A percentile compares a stretch with the other conserved stretches of the same genome.
Conservation (phyloP, 768 basidiomycete species). For the Calocera viscosa region DNA sequence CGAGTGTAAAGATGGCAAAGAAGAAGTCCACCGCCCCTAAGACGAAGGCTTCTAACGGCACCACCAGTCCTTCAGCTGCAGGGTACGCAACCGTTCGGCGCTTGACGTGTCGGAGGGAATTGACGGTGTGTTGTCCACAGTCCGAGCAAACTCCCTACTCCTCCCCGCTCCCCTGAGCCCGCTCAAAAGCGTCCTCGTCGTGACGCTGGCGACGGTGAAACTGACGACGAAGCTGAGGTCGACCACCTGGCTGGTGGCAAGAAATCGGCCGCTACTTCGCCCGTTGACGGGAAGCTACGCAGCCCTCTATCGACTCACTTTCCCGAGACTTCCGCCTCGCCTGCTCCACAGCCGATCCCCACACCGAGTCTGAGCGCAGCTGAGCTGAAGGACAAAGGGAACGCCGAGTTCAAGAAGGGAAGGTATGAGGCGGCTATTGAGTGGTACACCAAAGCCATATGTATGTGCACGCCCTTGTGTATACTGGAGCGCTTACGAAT, state of each 20-base stretch:
- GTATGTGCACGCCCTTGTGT: slow-evolving; percentile 26
- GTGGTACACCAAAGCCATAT: slow-evolving; percentile 63
- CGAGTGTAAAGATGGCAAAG: neutral
- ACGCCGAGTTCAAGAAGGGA: slow-evolving; percentile 55
- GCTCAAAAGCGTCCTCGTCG: neutral
- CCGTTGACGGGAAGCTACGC: neutral
- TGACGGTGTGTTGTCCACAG: neutral
- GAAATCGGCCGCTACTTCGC: neutral
- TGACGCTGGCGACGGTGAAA: neutral
- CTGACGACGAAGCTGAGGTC: neutral
- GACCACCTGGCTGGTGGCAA: neutral
- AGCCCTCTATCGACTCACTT: neutral
- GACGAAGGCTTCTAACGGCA: neutral
- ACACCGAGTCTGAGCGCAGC: slow-evolving; percentile 27
- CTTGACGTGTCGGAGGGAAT: neutral
- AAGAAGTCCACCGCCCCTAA: neutral
- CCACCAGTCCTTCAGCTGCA: neutral
- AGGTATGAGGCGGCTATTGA: slow-evolving; percentile 58
- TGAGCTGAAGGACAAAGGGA: slow-evolving; percentile 60
- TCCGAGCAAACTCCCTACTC: neutral
- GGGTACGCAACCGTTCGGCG: neutral
- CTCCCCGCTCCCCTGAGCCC: neutral
- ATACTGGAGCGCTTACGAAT: neutral
- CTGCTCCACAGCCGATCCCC: neutral
- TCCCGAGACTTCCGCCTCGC: neutral